Evolutionary conservation across 2,329 filamentous ascomycete species (phyloP), one percentile per base, ranked within the genome.

Genomic region (Ophiostoma montium): DNA sequence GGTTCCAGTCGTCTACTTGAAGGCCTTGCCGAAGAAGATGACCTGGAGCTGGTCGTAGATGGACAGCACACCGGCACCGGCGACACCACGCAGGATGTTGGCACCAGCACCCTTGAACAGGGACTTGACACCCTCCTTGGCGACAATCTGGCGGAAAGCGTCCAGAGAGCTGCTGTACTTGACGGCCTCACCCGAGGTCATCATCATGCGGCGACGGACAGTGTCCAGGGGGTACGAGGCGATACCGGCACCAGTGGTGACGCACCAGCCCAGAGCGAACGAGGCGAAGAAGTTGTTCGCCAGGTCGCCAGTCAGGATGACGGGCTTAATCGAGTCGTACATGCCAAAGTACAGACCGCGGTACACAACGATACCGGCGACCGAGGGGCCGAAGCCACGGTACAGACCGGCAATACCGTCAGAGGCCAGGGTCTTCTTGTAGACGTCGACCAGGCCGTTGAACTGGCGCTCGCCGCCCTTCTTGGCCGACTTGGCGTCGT

Each of bases 71-170:
- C 92, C 92, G 78, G 92, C 92, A 87, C 92, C 94, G 68, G 92
- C 92, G 68, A 98, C 92, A 95, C 92, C 94, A 95, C 92, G 92
- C 77, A 98, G 92, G 69, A 98, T 98, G 87, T 98, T 98, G 82
- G 92, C 92, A 87, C 92, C 92, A 70, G 92, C 92, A 89, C 92
- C 92, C 87, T 98, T 98, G 89, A 98, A 98, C 74, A 98, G 90
- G 65, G 92, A 98, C 77, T 81, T 86, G 74, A 94, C 76, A 81
- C 92, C 92, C 80, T 96, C 92, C 76, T 86, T 86, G 76, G 89
- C 89, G 66, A 96, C 71, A 68, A 98, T 98, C 83, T 96, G 87
- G 73, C 78, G 79, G 73, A 82, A 89, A 68, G 92, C 92, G 74
- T 98, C 92, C 64, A 96, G 64, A 61, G 92, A 95, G 70, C 82